Conservation (phyloP, 345 rosid species). For the Lepidium sativum region DNA sequence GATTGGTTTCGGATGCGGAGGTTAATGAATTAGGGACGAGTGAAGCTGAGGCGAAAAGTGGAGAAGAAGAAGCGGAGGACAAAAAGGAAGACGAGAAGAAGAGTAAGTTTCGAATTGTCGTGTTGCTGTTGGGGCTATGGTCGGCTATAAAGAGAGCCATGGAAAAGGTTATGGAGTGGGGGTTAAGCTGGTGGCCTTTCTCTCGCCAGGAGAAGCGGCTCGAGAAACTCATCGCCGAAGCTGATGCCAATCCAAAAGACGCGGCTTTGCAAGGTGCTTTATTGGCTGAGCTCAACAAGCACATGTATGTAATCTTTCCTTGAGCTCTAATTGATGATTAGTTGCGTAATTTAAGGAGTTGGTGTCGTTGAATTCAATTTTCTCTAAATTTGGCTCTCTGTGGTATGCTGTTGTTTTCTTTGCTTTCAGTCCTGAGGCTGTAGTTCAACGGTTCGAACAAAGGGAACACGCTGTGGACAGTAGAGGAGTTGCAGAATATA, state of each 20-base stretch:
- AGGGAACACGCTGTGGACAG: slow-evolving; percentile 78
- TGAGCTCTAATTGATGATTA: background rate
- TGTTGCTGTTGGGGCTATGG: slow-evolving; percentile 61
- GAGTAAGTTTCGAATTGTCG: slow-evolving; percentile 37
- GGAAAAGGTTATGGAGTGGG: slow-evolving; percentile 43
- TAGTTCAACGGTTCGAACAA: slow-evolving; percentile 80
- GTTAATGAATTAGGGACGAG: background rate
- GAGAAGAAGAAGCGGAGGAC: slow-evolving; percentile 10
- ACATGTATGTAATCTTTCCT: slow-evolving; percentile 32
- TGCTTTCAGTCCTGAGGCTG: slow-evolving; percentile 69
- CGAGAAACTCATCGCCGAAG: slow-evolving; percentile 67
- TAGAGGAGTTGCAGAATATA: slow-evolving; percentile 83
- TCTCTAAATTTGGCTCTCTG: background rate
- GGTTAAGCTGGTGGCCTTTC: slow-evolving; percentile 73
- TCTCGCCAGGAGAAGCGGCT: slow-evolving; percentile 65
- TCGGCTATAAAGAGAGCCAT: slow-evolving; percentile 36
- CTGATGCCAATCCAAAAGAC: slow-evolving; percentile 78
- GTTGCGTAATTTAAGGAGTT: background rate
- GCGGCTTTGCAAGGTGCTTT: slow-evolving; percentile 58
- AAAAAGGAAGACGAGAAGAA: slow-evolving; percentile 19
- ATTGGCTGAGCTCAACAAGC: slow-evolving; percentile 80
- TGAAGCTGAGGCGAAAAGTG: slow-evolving; percentile 5
- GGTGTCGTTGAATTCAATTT: background rate
- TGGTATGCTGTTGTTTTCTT: background rate
- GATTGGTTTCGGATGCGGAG: slow-evolving; percentile 14